phyloP scores from a whole-genome alignment of 345 rosid genomes.

The sweet orange (Citrus sinensis) region DNA sequence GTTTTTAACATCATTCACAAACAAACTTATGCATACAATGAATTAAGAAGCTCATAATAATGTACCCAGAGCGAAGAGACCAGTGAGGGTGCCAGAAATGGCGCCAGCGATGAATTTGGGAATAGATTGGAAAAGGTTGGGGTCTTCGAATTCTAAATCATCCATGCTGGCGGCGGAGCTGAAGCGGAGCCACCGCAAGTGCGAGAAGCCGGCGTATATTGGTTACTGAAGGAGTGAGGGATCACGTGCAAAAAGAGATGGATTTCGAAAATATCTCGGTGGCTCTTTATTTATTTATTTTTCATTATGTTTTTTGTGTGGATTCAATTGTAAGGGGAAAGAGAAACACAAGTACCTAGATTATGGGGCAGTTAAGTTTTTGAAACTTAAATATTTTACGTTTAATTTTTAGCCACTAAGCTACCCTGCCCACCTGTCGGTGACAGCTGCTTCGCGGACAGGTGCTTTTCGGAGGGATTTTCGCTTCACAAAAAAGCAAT shows the following conservation, averaged over 20 bases:
- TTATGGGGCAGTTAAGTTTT: background rate
- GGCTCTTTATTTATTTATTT: no score
- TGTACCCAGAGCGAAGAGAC: constrained; percentile 65
- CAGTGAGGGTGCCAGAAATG: constrained; percentile 60
- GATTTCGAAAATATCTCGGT: background rate
- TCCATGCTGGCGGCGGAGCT: constrained; percentile 22
- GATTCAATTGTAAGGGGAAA: constrained; percentile 10
- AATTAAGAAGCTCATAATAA: background rate
- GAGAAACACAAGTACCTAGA: background rate
- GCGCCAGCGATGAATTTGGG: constrained; percentile 50
- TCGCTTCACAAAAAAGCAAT: no score
- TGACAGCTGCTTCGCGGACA: background rate
- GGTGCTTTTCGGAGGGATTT: background rate
- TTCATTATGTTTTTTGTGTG: constrained; percentile 8
- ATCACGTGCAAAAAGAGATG: constrained; percentile 30
- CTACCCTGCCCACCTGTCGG: background rate
- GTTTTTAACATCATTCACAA: background rate
- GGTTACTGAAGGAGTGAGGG: constrained; percentile 23
- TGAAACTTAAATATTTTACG: no score
- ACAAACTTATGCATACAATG: background rate
- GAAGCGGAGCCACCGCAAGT: constrained; percentile 20
- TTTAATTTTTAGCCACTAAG: background rate
- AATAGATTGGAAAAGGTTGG: constrained; percentile 30
- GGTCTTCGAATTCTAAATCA: constrained; percentile 25
- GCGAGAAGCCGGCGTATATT: constrained; percentile 3